A percentile compares a stretch with the other conserved stretches of the same genome.
Evolutionary conservation across 1,139 yeast genomes (phyloP).

Genomic region (Starmera stellimalicola): DNA sequence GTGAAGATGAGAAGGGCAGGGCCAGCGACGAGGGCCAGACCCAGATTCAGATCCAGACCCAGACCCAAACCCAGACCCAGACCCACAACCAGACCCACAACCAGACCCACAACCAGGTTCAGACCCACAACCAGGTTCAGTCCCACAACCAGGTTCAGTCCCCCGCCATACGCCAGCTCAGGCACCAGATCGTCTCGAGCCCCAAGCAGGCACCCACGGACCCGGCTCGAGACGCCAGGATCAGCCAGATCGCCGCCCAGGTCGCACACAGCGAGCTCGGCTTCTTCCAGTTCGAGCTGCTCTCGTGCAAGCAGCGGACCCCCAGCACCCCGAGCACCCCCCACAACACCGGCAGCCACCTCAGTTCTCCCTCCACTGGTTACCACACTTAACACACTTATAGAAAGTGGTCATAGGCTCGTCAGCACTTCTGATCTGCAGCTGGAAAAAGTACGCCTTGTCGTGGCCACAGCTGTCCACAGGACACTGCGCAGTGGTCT

Average conservation of each 20-base stretch:
- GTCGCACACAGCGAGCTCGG: too few relatives aligned
- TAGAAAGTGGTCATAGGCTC: constrained; percentile 94
- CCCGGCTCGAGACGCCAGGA: too few relatives aligned
- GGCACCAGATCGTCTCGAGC: not conserved
- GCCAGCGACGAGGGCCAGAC: too few relatives aligned
- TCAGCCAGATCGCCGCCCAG: too few relatives aligned
- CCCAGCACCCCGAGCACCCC: not conserved
- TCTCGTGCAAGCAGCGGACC: not conserved
- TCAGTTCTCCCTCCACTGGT: constrained; percentile 94
- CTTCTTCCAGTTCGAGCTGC: not conserved
- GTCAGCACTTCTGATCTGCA: constrained; percentile 76
- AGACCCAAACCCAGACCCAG: too few relatives aligned
- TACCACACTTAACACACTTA: constrained; percentile 85
- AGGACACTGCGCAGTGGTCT: constrained; percentile 84
- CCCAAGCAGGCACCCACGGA: not conserved
- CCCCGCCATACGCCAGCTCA: too few relatives aligned
- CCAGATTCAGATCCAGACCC: too few relatives aligned
- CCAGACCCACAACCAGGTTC: too few relatives aligned
- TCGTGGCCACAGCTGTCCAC: constrained; percentile 75
- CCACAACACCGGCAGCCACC: not conserved
- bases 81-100: too few relatives aligned
- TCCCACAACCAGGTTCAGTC: too few relatives aligned
- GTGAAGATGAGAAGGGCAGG: too few relatives aligned
- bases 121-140: too few relatives aligned
- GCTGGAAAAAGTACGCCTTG: constrained; percentile 92